Evolutionary conservation across 2,329 filamentous ascomycete genomes (phyloP).

Genomic region (Talaromyces sp.): DNA sequence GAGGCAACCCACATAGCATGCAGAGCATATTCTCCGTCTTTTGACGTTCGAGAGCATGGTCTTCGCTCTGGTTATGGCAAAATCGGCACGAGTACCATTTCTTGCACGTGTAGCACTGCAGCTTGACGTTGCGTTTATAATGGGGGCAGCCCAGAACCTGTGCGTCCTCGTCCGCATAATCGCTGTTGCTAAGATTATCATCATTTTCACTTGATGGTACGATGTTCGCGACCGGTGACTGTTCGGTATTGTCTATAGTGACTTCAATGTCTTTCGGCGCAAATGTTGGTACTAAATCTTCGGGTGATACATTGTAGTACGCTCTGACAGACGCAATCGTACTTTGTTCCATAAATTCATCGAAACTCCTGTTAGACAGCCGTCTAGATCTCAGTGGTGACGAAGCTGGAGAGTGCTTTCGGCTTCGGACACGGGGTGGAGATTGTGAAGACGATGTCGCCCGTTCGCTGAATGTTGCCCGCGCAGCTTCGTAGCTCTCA

Average conservation of each 20-base stretch:
- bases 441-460: conserved; percentile 25
- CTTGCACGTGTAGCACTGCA: conserved; percentile 86
- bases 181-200: conserved; percentile 28
- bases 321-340: conserved; percentile 32
- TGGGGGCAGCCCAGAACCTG: conserved; percentile 76
- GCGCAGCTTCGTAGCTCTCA: conserved; percentile 61
- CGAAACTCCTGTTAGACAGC: conserved; percentile 30
- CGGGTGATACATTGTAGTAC: conserved; percentile 44
- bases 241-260: background rate
- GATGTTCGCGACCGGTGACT: background rate
- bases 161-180: conserved; percentile 52
- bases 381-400: conserved; percentile 35
- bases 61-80: conserved; percentile 82
- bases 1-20: conserved; percentile 87
- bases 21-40: conserved; percentile 95
- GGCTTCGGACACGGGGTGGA: conserved; percentile 27
- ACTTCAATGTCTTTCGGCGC: conserved; percentile 45
- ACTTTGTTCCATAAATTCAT: conserved; percentile 29
- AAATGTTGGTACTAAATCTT: conserved; percentile 68
- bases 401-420: conserved; percentile 26
- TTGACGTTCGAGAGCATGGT: conserved; percentile 74
- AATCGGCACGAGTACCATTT: conserved; percentile 94
- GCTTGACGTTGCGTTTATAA: conserved; percentile 92
- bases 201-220: conserved; percentile 23
- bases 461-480: conserved; percentile 29